A percentile compares a stretch with the other conserved stretches of the same genome.
Conservation (phyloP, 768 basidiomycete species). For the Multifurca ochricompacta region DNA sequence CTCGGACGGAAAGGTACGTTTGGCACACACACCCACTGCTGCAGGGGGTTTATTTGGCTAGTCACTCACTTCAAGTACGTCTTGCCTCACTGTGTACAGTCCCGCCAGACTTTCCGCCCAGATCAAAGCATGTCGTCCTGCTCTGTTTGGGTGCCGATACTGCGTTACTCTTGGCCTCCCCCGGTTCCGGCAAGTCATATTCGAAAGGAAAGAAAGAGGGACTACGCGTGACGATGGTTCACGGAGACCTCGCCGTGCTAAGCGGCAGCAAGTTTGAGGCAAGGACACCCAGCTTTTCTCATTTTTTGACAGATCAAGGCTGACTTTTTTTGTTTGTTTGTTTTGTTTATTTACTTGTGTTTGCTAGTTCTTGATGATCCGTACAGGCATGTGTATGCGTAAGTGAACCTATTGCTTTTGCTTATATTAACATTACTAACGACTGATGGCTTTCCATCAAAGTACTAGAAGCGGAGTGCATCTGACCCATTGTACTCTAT, state of each 20-base stretch:
- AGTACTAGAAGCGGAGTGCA: slow-evolving; percentile 17
- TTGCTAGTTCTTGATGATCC: slow-evolving; percentile 5
- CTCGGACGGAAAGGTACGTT: slow-evolving; percentile 18
- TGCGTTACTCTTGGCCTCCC: background rate
- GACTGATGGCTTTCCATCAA: slow-evolving; percentile 1
- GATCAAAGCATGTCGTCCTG: background rate
- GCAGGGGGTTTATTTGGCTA: background rate
- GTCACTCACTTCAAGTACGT: background rate
- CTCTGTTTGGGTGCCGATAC: slow-evolving; percentile 19
- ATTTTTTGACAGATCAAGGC: background rate
- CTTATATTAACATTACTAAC: too few species aligned
- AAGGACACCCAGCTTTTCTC: background rate
- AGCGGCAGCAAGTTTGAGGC: slow-evolving; percentile 7
- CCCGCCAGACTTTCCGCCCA: slow-evolving; percentile 7
- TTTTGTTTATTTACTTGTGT: too few species aligned
- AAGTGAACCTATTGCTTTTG: slow-evolving; percentile 7
- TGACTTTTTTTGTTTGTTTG: background rate
- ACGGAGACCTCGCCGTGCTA: slow-evolving; percentile 16
- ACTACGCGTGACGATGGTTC: slow-evolving; percentile 20
- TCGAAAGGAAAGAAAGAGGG: slow-evolving; percentile 4
- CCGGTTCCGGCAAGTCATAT: background rate
- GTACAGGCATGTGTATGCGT: slow-evolving; percentile 18
- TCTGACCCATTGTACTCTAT: background rate
- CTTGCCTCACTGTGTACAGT: background rate
- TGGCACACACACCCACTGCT: background rate